Evolutionary conservation across 2,329 filamentous ascomycete genomes (phyloP), one percentile per base, ranked within the genome.

Genomic region (Colletotrichum sp.): DNA sequence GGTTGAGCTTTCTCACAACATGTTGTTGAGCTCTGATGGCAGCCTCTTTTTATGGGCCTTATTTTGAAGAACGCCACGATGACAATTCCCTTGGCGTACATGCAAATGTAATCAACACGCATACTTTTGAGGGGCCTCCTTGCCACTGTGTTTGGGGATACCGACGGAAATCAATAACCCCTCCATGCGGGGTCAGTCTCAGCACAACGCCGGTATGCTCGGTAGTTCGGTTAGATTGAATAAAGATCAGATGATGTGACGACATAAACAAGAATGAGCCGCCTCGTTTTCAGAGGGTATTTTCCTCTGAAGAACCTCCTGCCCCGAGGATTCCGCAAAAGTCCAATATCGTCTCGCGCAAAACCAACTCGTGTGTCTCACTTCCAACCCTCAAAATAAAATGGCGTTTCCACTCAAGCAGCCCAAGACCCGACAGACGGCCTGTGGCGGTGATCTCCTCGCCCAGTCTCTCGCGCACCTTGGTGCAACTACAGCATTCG

Each of bases 401-500:
- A 72, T 72, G 70, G 26, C 48, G 18, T 72, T 72, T 12, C 70
- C 30, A 13, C 26, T 72, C 8, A 72, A 60, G 24, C 32, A 72
- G 6, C 70, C 64, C n/a, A 48, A 61, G 16, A 60, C 38, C 16
- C 70, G 70, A 24, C 62, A 72, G 52, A 34, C 67, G 5, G 32
- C 67, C n/a, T 52, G 43, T 13, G 70, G 70, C 10, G 70, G 70
- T 18, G 70, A 72, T 18, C 52, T 72, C 15, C 70, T 72, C n/a
- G 70, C 70, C 8, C 70, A 68, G n/a, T 68, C 62, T 16, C 52
- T 72, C 8, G 64, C 64, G 10, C 70, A 60, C 7, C 28, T 72
- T 5, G 70, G 70, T n/a, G 70, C 64, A 26, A 72, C 52, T 5
- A 56, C 48, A 16, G 70, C 70, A 3, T 72, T 72, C 10, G 70